Evolutionary conservation across 2,329 filamentous ascomycete species (phyloP).

Genomic region (Epicoccum sorghinum): DNA sequence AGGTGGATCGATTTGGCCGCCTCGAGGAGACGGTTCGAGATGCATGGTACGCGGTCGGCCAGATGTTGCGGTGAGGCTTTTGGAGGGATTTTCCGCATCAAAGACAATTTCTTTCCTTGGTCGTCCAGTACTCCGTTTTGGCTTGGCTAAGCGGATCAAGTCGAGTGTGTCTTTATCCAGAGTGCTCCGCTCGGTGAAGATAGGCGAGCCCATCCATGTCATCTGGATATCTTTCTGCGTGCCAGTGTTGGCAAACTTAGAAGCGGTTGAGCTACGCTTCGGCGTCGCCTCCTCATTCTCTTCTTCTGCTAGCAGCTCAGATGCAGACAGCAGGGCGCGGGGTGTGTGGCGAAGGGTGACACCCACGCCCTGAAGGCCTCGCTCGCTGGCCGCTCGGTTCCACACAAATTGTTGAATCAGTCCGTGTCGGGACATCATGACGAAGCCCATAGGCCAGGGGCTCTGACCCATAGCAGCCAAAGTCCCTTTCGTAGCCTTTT

Average conservation of each 20-base stretch:
- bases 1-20: constrained; percentile 3
- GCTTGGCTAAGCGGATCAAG: constrained; percentile 13
- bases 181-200: constrained; percentile 35
- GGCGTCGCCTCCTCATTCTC: constrained; percentile 1
- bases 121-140: background rate
- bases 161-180: constrained; percentile 33
- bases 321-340: constrained; percentile 15
- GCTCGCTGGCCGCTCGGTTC: constrained; percentile 69
- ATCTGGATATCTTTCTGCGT: constrained; percentile 43
- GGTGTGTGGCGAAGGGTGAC: constrained; percentile 43
- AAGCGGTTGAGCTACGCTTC: constrained; percentile 2
- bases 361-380: constrained; percentile 64
- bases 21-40: constrained; percentile 10
- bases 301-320: constrained; percentile 15
- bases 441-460: constrained; percentile 72
- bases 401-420: constrained; percentile 71
- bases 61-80: too few relatives aligned
- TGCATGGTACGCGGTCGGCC: background rate
- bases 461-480: constrained; percentile 72
- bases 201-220: constrained; percentile 47
- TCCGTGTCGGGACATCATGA: constrained; percentile 66
- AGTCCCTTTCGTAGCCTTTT: constrained; percentile 78
- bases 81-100: too few relatives aligned
- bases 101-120: constrained; percentile 1
- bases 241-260: constrained; percentile 27